A percentile compares a stretch with the other conserved stretches of the same genome.
phyloP scores from a whole-genome alignment of 176 grass and related monocot species.

The Musa beccarii region DNA sequence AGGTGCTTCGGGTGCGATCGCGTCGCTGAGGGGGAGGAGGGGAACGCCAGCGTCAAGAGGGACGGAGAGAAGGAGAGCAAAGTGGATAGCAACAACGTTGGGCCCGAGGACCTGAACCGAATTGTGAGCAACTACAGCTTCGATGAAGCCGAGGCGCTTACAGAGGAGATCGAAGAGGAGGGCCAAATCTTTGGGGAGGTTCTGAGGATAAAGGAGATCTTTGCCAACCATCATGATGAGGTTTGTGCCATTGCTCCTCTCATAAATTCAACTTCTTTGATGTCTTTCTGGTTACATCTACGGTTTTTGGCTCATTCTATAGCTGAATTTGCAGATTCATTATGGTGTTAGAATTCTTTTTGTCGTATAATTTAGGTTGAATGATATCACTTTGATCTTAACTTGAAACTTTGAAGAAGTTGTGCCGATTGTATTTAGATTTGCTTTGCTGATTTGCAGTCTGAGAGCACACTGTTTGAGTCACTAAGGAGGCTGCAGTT shows the following conservation, averaged over 20 bases:
- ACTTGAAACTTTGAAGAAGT: background rate
- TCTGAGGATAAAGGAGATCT: constrained; percentile 42
- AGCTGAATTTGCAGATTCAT: background rate
- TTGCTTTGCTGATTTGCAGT: constrained; percentile 23
- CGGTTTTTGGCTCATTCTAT: background rate
- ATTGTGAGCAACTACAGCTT: constrained; percentile 56
- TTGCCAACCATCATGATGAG: constrained; percentile 46
- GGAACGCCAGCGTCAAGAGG: constrained; percentile 42
- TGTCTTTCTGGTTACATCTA: background rate
- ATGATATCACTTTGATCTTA: background rate
- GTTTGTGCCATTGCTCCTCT: constrained; percentile 3
- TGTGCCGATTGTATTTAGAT: constrained; percentile 3
- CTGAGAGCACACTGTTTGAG: constrained; percentile 49
- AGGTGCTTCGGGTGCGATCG: constrained; percentile 13
- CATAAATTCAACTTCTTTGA: background rate
- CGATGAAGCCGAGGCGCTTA: constrained; percentile 51
- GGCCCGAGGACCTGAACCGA: constrained; percentile 11
- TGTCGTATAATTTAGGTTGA: background rate
- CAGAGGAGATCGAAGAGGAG: constrained; percentile 32
- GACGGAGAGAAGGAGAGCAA: constrained; percentile 9
- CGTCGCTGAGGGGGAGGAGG: constrained; percentile 24
- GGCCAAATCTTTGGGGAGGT: constrained; percentile 31
- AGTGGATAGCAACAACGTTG: background rate
- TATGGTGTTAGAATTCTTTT: background rate
- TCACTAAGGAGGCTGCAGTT: constrained; percentile 50